phyloP scores from a whole-genome alignment of 805 yeast genomes.

The Candida adriatica region DNA sequence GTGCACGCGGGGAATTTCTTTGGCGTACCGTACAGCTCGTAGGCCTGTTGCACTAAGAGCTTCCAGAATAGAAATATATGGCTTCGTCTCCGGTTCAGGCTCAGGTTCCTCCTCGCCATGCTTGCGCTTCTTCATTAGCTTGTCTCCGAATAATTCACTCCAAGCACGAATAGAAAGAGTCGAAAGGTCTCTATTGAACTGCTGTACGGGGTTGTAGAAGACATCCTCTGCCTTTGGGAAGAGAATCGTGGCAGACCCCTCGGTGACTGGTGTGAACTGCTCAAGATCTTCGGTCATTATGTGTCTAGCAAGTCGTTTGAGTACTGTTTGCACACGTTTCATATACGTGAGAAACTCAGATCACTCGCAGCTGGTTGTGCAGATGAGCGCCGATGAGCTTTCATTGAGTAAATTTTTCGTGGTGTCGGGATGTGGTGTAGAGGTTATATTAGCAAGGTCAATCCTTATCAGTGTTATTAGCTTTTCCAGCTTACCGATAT shows the following conservation, averaged over 20 bases:
- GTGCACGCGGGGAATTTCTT: conserved; percentile 75
- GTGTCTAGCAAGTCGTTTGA: conserved; percentile 2
- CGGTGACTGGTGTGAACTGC: conserved; percentile 41
- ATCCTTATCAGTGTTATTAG: too few species aligned
- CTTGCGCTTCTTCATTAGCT: conserved; percentile 26
- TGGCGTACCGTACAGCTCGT: conserved; percentile 88
- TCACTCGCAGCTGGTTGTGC: too few species aligned
- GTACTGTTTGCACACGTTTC: conserved; percentile 1
- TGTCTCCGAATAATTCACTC: conserved; percentile 52
- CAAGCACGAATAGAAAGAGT: conserved; percentile 83
- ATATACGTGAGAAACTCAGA: too few species aligned
- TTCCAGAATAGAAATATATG: conserved; percentile 65
- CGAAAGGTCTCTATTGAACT: conserved; percentile 89
- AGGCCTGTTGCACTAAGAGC: conserved; percentile 94
- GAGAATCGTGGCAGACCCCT: conserved; percentile 80
- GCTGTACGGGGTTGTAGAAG: conserved; percentile 94
- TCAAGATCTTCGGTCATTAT: conserved; percentile 5
- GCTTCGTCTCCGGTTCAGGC: conserved; percentile 15
- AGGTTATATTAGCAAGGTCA: too few species aligned
- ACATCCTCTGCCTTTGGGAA: conserved; percentile 80
- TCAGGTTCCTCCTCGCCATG: conserved; percentile 21
- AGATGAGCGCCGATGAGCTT: too few species aligned
- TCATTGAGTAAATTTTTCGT: too few species aligned
- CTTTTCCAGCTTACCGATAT: too few species aligned
- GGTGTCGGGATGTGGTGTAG: too few species aligned